Evolutionary conservation across 192 early-diverging fungal species (phyloP), one percentile per base, ranked within the genome.

Genomic region (Gonapodya sp.): DNA sequence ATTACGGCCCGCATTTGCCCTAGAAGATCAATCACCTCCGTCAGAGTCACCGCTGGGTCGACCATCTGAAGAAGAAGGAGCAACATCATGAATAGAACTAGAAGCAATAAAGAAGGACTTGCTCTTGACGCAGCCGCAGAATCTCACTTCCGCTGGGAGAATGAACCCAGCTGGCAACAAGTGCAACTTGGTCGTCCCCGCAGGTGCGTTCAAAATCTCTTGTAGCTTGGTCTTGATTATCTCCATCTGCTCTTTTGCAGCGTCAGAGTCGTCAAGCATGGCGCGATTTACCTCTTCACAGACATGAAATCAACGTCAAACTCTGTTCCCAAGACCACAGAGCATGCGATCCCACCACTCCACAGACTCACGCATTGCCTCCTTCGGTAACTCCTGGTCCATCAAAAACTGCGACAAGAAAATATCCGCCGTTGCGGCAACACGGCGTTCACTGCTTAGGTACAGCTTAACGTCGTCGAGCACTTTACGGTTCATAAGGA

Each of bases 231-330:
- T 84, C 84, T 97, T 97, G 77, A 96, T 95, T 18, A 78, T 81
- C 78, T 99, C 97, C 86, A 93, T 96, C 82, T 95, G 94, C 84
- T 95, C 95, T 83, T 99, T 99, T 36, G 96, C 97, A 0, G 92
- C 94, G 80, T 96, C 94, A 82, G 92, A 94, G 82, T 97, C 97
- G 84, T 99, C 97, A 32, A 99, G 85, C 92, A 97, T 94, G 36
- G 96, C 95, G 79, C 96, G 92, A 84, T 92, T 93, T 35, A 95
- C 92, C 2, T 85, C 75, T 77, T 16, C 75, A 8, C 46, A 64
- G 46, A 64, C n/a, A n/a, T n/a, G n/a, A 34, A 77, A 34, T 31
- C 75, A 34, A 16, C 2, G 75, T 77, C 30, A 77, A 31, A n/a
- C n/a, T n/a, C n/a, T n/a, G n/a, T n/a, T n/a, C n/a, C n/a, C n/a